Evolutionary conservation across 345 rosid species (phyloP), one percentile per base, ranked within the genome.

Genomic region (Rhizophora apiculata): DNA sequence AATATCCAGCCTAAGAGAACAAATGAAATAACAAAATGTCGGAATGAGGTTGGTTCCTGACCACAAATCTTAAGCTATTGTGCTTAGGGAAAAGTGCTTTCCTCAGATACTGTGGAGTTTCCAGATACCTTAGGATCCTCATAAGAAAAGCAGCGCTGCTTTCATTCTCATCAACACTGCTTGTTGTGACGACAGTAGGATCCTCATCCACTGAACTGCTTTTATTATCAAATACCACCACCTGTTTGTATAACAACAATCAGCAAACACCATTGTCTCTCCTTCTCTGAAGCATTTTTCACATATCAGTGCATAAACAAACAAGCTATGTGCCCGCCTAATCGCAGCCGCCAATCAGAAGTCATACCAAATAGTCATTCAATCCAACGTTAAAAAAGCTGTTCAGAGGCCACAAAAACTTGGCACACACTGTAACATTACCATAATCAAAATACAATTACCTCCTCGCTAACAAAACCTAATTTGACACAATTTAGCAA

Each of bases 81-180:
- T 84, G 96, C 86, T 69, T 87, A 2, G 98, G 94, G 77, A 92
- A 95, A 51, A 95, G 87, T 65, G 94, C 75, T 71, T 84, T 95
- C 68, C 98, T 86, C 73, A 92, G 72, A 78, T 95, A 95, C 64
- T 90, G 99, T 1, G 98, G 99, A 7, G 97, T 92, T 82, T 95
- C 99, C 36, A 95, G 82, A 77, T 90, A 95, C 79, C 70, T 79
- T 87, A 95, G 76, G 74, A 95, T 87, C 76, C 91, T 90, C 48
- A 80, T 73, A 43, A 95, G 94, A 84, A 95, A 92, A 52, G 87
- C 85, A 0, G 89, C 84, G 26, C 98, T 94, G 26, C 89, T 86
- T 72, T 92, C 97, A 58, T 79, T 80, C 72, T 76, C 92, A 70
- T 87, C 83, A 64, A 66, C 16, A 64, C 72, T 79, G 20, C 53